Base-by-base conservation (phyloP, 2,329 filamentous ascomycete species). In the Cercospora sp. region DNA sequence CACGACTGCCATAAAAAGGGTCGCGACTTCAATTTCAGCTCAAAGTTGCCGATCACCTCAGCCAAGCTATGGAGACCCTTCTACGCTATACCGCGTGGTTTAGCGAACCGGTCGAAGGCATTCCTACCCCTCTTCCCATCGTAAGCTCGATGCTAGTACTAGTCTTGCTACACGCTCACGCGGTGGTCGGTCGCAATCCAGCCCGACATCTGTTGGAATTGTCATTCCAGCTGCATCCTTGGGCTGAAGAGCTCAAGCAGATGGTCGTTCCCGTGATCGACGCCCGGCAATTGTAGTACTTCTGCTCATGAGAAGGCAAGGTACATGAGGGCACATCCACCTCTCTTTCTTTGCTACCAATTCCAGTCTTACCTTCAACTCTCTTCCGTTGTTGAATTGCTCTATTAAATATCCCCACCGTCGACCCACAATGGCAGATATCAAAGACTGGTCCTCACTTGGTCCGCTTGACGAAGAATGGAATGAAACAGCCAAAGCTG, bases 401-500 rank as follows among this genome's bases (percentile, higher is more conserved):
- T n/a, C n/a, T n/a, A n/a, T n/a, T n/a, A n/a, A n/a, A n/a, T n/a
- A n/a, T n/a, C n/a, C n/a, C n/a, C n/a, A n/a, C n/a, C n/a, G n/a
- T n/a, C n/a, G n/a, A n/a, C n/a, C n/a, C n/a, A n/a, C 42, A 23
- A 3, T 76, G 74, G 72, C 73, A 63, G 68, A 76, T 26, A 70
- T 75, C 63, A 69, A 71, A 63, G 68, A 76, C 61, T 77, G 75
- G 75, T 65, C 64, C 9, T 69, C 72, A 1, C 66, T 75, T n/a
- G 68, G 65, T 33, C 66, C 73, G 31, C 69, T 70, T 16, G 71
- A 73, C 36, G 68, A 71, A 40, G 74, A 76, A 69, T 77, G 71
- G 70, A 68, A 71, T 5, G 68, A 69, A 51, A 71, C 72, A 5
- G 53, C 7, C 5, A 60, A 73, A 61, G 64, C 68, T n/a, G 67